Evolutionary conservation across 2,329 filamentous ascomycete species (phyloP).

Genomic region (Stagonosporopsis vannaccii): DNA sequence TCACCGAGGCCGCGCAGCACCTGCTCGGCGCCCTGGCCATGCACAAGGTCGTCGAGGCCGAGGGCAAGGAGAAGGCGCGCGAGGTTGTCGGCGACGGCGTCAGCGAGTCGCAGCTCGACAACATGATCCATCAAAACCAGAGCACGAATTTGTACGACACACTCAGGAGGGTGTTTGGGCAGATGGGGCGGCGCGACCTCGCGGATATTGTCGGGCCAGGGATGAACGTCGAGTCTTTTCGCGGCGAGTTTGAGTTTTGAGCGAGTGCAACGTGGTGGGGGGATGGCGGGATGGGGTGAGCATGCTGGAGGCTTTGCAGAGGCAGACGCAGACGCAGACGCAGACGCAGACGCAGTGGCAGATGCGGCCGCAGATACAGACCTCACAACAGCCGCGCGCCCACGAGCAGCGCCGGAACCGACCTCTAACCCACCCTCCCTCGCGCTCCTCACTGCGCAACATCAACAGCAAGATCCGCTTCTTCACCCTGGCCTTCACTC

Average conservation of each 20-base stretch:
- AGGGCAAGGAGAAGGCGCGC: slow-evolving; percentile 81
- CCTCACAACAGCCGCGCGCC: neutral
- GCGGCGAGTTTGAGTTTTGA: slow-evolving; percentile 88
- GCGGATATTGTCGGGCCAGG: slow-evolving; percentile 86
- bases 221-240: slow-evolving; percentile 89
- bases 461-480: neutral
- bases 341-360: neutral
- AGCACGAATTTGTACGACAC: slow-evolving; percentile 98
- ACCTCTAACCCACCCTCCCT: too few relatives aligned
- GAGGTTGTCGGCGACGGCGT: slow-evolving; percentile 73
- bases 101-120: slow-evolving; percentile 77
- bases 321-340: neutral
- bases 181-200: slow-evolving; percentile 90
- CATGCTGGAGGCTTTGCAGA: neutral
- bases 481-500: neutral
- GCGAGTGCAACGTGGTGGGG: neutral
- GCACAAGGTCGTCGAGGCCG: slow-evolving; percentile 91
- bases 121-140: slow-evolving; percentile 92
- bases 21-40: slow-evolving; percentile 90
- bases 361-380: neutral
- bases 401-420: too few relatives aligned
- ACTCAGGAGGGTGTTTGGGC: slow-evolving; percentile 88
- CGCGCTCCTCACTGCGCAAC: too few relatives aligned
- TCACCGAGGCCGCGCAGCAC: slow-evolving; percentile 90
- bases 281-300: slow-evolving; percentile 11